phyloP scores from a whole-genome alignment of 2,329 filamentous ascomycete species.

The Coniochaeta sp. region DNA sequence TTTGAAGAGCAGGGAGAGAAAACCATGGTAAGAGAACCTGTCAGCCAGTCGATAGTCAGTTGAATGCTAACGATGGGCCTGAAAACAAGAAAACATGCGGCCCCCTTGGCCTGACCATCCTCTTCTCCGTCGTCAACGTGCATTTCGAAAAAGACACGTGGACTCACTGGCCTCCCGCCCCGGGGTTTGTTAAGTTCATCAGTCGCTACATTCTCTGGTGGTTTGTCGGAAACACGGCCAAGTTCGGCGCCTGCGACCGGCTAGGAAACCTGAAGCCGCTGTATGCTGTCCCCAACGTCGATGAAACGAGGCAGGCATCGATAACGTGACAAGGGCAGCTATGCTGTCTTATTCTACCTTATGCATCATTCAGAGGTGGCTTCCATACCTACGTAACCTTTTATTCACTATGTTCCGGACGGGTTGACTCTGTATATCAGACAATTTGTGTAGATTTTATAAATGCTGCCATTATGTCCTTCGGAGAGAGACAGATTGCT shows the following conservation, averaged over 20 bases:
- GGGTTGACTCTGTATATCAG: no score
- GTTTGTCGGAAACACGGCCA: constrained; percentile 13
- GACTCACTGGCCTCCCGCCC: constrained; percentile 22
- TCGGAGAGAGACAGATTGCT: no score
- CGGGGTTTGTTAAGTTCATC: constrained; percentile 13
- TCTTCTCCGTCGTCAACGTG: constrained; percentile 13
- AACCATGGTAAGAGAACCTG: constrained; percentile 12
- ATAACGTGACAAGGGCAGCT: no score
- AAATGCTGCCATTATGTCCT: no score
- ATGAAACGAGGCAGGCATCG: no score
- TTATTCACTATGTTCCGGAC: no score
- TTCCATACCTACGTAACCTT: no score
- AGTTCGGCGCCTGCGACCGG: constrained; percentile 18
- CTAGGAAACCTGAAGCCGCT: constrained; percentile 13
- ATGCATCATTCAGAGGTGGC: no score
- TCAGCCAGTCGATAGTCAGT: neutral
- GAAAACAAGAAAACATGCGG: constrained; percentile 17
- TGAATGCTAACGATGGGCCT: no score
- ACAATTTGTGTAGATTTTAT: no score
- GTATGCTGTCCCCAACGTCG: constrained; percentile 15
- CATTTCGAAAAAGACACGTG: constrained; percentile 16
- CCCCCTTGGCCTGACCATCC: constrained; percentile 10
- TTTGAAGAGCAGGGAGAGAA: constrained; percentile 10
- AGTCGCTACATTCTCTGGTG: constrained; percentile 10
- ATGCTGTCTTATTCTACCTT: no score